phyloP scores from a whole-genome alignment of 1,139 yeast species.

The Diutina siamensis region DNA sequence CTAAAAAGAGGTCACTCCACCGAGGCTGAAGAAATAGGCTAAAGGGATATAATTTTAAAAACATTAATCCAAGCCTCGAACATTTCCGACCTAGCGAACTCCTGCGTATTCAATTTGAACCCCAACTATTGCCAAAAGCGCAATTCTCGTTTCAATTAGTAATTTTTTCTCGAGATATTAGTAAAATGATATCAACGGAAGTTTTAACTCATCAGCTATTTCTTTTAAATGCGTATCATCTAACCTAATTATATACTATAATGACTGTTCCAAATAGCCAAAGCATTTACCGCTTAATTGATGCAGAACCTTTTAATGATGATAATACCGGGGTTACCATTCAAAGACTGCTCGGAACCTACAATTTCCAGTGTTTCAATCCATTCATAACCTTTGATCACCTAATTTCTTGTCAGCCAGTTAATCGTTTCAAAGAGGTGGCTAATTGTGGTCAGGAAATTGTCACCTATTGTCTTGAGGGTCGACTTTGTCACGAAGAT shows the following conservation, averaged over 20 bases:
- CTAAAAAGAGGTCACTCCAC: too few relatives aligned
- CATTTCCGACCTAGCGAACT: too few relatives aligned
- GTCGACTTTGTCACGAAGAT: conserved; percentile 83
- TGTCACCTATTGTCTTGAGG: conserved; percentile 60
- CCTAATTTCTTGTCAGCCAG: conserved; percentile 34
- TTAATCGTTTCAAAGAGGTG: conserved; percentile 76
- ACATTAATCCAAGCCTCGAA: not conserved
- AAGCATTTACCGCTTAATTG: too few relatives aligned
- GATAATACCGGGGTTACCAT: conserved; percentile 79
- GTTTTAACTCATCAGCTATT: not conserved
- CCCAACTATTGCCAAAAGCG: not conserved
- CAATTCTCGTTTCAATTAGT: not conserved
- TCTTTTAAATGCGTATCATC: conserved; percentile 29
- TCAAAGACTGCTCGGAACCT: conserved; percentile 68
- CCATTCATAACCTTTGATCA: conserved; percentile 85
- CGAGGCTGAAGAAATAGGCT: too few relatives aligned
- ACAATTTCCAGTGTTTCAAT: conserved; percentile 56
- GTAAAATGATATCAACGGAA: not conserved
- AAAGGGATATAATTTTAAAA: too few relatives aligned
- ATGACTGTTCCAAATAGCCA: too few relatives aligned
- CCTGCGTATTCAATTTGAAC: not conserved
- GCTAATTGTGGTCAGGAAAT: conserved; percentile 93
- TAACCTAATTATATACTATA: too few relatives aligned
- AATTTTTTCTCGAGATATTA: not conserved
- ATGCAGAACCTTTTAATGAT: too few relatives aligned